Percentiles rank a stretch among this genome's conserved stretches.
phyloP scores from a whole-genome alignment of 1,284 basidiomycete species.

The Golubevia sp. region DNA sequence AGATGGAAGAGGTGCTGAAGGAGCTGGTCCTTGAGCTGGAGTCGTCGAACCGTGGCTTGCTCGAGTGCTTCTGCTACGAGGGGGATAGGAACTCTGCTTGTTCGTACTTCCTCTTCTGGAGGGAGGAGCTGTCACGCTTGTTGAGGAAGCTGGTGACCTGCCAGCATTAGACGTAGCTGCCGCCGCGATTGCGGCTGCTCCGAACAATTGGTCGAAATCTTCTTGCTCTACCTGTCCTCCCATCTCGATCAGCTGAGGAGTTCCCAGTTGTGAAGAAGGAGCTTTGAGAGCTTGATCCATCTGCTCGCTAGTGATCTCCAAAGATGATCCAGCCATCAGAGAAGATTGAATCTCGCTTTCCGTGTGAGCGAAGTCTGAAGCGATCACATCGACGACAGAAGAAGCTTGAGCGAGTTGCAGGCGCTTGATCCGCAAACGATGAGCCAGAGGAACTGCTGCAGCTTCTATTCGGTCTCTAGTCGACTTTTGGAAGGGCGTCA shows the following conservation, averaged over 20 bases:
- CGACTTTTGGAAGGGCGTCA: conserved; percentile 44
- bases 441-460: conserved; percentile 33
- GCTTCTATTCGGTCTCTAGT: conserved; percentile 50
- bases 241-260: conserved; percentile 25
- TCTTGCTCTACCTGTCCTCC: conserved; percentile 18
- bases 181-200: conserved; percentile 1
- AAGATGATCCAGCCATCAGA: conserved; percentile 15
- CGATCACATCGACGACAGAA: conserved; percentile 27
- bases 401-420: conserved; percentile 33
- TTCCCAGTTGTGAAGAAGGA: conserved; percentile 18
- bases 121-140: background rate
- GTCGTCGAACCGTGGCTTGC: background rate
- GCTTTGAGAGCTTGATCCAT: conserved; percentile 16
- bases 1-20: background rate
- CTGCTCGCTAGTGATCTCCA: conserved; percentile 18
- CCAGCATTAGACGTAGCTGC: background rate
- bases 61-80: background rate
- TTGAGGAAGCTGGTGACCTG: background rate
- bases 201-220: conserved; percentile 29
- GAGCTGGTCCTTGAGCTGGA: background rate
- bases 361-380: conserved; percentile 29
- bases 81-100: background rate
- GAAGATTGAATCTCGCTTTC: conserved; percentile 12
- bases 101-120: background rate
- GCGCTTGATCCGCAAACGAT: conserved; percentile 26